Conservation (phyloP, 2,329 filamentous ascomycete species). For the Pestalotiopsis fici region DNA sequence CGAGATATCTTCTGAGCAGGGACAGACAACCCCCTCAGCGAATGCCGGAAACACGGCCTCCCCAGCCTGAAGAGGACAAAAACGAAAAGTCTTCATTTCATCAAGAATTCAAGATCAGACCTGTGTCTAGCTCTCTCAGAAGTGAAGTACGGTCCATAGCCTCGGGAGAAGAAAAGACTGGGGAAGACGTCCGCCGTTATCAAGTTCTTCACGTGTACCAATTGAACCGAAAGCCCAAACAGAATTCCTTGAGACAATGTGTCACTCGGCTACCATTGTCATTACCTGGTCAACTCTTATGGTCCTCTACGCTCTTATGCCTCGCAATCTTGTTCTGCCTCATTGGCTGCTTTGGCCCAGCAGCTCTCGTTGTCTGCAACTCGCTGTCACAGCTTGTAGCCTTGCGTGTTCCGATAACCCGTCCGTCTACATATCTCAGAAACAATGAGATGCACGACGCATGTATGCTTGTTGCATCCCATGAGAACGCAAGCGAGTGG, state of each 20-base stretch:
- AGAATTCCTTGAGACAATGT: neutral
- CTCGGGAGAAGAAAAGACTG: neutral
- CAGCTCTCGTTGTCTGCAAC: neutral
- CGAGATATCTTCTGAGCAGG: neutral
- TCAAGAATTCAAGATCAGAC: neutral
- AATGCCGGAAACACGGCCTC: neutral
- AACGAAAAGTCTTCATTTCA: neutral
- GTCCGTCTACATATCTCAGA: slow-evolving; percentile 20
- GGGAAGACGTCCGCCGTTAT: neutral
- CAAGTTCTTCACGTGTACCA: neutral
- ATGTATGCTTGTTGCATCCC: slow-evolving; percentile 26
- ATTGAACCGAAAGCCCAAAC: neutral
- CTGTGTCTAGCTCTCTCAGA: neutral
- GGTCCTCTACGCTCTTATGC: neutral
- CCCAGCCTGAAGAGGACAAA: neutral
- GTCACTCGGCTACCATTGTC: neutral
- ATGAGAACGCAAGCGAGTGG: slow-evolving; percentile 26
- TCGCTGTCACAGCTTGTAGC: neutral
- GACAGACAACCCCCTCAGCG: neutral
- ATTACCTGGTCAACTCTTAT: neutral
- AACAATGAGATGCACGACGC: slow-evolving; percentile 26
- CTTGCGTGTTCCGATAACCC: slow-evolving; percentile 8
- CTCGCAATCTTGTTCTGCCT: neutral
- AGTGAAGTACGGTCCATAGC: neutral
- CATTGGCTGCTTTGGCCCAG: neutral